Evolutionary conservation across 2,329 filamentous ascomycete genomes (phyloP).

Genomic region (Mycosphaerella sp.): DNA sequence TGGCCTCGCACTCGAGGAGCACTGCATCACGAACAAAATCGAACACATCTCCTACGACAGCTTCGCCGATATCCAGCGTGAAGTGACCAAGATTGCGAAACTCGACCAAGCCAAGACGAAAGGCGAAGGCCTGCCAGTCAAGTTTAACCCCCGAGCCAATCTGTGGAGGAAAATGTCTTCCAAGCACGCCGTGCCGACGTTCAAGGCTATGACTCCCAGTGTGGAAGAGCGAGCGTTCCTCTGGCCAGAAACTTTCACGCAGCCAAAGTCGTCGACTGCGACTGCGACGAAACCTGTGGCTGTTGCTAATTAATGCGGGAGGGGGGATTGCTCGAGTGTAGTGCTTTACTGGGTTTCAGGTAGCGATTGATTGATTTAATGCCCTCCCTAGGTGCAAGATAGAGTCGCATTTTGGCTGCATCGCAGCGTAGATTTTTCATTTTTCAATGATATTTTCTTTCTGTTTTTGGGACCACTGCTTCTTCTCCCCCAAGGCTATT

Average conservation of each 20-base stretch:
- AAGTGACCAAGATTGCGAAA: conserved; percentile 52
- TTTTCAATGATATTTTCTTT: no score
- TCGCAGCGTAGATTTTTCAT: no score
- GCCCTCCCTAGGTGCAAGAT: no score
- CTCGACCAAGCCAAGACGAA: conserved; percentile 57
- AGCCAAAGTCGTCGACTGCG: conserved; percentile 1
- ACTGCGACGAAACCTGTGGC: background rate
- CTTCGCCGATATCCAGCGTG: conserved; percentile 59
- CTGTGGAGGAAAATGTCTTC: conserved; percentile 60
- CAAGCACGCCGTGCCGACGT: conserved; percentile 49
- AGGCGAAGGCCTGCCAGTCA: conserved; percentile 53
- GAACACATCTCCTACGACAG: conserved; percentile 58
- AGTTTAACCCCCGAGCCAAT: conserved; percentile 63
- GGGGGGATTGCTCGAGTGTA: no score
- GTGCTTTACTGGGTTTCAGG: no score
- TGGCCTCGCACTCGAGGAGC: conserved; percentile 60
- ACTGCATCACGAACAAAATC: conserved; percentile 58
- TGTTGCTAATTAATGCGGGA: background rate
- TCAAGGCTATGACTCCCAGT: conserved; percentile 47
- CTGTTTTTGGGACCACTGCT: no score
- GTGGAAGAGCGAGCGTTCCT: conserved; percentile 58
- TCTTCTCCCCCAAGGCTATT: no score
- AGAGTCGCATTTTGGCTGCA: no score
- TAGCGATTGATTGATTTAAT: no score
- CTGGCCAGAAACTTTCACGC: conserved; percentile 54